Percentiles rank a stretch among this genome's conserved stretches.
Conservation (phyloP, 768 basidiomycete genomes). For the Gymnopilus dilepis region DNA sequence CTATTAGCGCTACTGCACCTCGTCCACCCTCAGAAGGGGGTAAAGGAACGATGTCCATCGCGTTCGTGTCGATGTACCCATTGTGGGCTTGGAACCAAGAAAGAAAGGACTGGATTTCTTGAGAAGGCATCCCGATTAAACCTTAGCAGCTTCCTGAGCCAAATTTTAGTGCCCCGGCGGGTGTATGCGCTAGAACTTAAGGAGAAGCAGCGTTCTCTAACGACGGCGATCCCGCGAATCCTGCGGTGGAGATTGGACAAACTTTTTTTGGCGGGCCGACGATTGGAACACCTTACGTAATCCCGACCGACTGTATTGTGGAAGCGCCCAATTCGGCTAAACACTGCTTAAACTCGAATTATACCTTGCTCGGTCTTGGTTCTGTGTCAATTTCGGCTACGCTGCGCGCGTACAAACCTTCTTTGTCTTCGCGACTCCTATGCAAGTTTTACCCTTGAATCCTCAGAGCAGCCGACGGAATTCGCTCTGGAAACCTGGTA, state of each 20-base stretch:
- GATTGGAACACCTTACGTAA: background rate
- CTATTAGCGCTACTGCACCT: slow-evolving; percentile 73
- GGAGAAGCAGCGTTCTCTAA: background rate
- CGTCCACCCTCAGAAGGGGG: slow-evolving; percentile 63
- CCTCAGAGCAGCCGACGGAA: too few species aligned
- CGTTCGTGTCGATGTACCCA: slow-evolving; percentile 52
- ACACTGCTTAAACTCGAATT: background rate
- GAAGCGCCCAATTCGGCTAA: slow-evolving; percentile 10
- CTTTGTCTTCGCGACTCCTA: background rate
- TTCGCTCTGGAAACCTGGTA: background rate
- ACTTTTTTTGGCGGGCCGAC: background rate
- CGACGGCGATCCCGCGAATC: background rate
- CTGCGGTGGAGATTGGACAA: too few species aligned
- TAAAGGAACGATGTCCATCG: slow-evolving; percentile 53
- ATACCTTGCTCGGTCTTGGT: background rate
- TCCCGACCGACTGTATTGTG: background rate
- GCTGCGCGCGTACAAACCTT: background rate
- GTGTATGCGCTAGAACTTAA: background rate
- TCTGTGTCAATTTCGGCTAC: background rate
- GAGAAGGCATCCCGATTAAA: slow-evolving; percentile 21
- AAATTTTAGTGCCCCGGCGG: background rate
- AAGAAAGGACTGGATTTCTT: slow-evolving; percentile 40
- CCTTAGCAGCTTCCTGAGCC: background rate
- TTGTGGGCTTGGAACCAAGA: slow-evolving; percentile 63
- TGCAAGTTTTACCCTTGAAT: background rate